phyloP scores from a whole-genome alignment of 2,329 filamentous ascomycete genomes.

The Epichloe glyceriae region DNA sequence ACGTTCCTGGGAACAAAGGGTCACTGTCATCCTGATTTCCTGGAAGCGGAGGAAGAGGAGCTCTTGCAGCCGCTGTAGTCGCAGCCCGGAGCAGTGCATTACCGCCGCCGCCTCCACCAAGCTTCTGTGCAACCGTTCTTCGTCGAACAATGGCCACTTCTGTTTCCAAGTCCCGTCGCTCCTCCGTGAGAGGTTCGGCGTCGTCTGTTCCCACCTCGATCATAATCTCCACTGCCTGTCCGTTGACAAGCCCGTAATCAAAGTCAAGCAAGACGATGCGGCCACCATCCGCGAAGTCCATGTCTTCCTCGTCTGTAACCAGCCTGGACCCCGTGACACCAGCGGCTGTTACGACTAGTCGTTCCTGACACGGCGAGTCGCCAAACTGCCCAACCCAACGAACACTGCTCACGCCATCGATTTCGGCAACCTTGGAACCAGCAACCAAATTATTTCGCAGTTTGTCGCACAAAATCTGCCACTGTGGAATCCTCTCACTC shows the following conservation, averaged over 20 bases:
- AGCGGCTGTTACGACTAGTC: slow-evolving; percentile 58
- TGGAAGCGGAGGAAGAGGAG: slow-evolving; percentile 16
- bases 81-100: slow-evolving; percentile 35
- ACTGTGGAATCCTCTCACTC: slow-evolving; percentile 42
- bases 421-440: slow-evolving; percentile 51
- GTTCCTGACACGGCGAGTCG: slow-evolving; percentile 35
- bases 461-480: slow-evolving; percentile 57
- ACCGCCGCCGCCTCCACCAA: slow-evolving; percentile 26
- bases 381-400: slow-evolving; percentile 55
- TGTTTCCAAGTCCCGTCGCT: slow-evolving; percentile 58
- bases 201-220: slow-evolving; percentile 63
- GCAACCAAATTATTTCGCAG: slow-evolving; percentile 57
- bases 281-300: slow-evolving; percentile 67
- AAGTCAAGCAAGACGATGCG: slow-evolving; percentile 64
- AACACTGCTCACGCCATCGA: slow-evolving; percentile 53
- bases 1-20: slow-evolving; percentile 39
- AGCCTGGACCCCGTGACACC: slow-evolving; percentile 48
- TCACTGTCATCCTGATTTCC: slow-evolving; percentile 31
- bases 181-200: slow-evolving; percentile 59
- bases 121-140: slow-evolving; percentile 54
- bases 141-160: slow-evolving; percentile 70
- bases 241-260: slow-evolving; percentile 46
- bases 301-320: slow-evolving; percentile 54
- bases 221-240: slow-evolving; percentile 42
- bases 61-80: slow-evolving; percentile 25